Evolutionary conservation across 2,329 filamentous ascomycete genomes (phyloP).

Genomic region (Xylariaceae sp.): DNA sequence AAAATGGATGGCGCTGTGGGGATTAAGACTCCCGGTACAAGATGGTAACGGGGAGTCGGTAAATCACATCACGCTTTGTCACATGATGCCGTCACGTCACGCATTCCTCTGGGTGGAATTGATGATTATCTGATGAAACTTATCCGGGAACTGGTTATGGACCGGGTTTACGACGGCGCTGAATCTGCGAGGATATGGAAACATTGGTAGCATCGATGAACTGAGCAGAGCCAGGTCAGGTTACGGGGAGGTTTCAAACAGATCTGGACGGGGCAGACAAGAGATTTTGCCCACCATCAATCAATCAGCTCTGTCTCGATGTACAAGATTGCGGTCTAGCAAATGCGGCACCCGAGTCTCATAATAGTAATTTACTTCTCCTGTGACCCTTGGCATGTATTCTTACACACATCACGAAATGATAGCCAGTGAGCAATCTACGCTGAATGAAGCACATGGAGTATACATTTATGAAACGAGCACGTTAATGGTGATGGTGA

Average conservation of each 20-base stretch:
- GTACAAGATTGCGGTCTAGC: slow-evolving; percentile 11
- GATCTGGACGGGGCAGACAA: background rate
- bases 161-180: slow-evolving; percentile 11
- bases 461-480: too few species aligned
- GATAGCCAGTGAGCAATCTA: background rate
- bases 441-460: too few species aligned
- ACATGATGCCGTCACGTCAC: slow-evolving; percentile 21
- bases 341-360: slow-evolving; percentile 3
- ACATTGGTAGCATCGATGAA: slow-evolving; percentile 1
- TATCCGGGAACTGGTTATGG: slow-evolving; percentile 18
- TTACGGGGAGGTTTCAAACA: background rate
- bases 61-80: slow-evolving; percentile 27
- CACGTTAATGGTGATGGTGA: too few species aligned
- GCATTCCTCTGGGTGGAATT: slow-evolving; percentile 8
- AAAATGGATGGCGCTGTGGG: slow-evolving; percentile 13
- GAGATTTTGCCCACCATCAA: background rate
- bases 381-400: background rate
- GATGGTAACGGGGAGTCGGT: slow-evolving; percentile 26
- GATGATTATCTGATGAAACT: slow-evolving; percentile 8
- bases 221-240: background rate
- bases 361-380: slow-evolving; percentile 15
- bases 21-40: slow-evolving; percentile 20
- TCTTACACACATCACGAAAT: background rate
- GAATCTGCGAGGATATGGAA: slow-evolving; percentile 1
- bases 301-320: slow-evolving; percentile 6